Evolutionary conservation across 2,329 filamentous ascomycete genomes (phyloP).

Genomic region (Zalaria obscura): DNA sequence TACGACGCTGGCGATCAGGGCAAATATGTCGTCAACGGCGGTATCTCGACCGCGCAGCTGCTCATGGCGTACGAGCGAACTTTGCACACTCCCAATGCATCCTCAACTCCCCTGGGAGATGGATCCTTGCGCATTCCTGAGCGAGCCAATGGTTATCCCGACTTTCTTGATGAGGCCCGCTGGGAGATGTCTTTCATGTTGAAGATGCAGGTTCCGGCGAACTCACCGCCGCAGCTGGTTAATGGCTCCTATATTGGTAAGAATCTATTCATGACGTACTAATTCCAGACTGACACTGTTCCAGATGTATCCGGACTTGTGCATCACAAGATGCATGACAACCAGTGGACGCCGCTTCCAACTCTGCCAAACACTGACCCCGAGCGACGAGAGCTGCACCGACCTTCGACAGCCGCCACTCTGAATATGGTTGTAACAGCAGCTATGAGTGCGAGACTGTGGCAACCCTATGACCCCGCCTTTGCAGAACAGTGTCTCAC

Average conservation of each 20-base stretch:
- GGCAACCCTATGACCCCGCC: conserved; percentile 1
- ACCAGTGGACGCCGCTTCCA: conserved; percentile 6
- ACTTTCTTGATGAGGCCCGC: conserved; percentile 6
- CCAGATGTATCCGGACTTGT: conserved; percentile 5
- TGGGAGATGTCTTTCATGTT: conserved; percentile 6
- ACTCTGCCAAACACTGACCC: conserved; percentile 3
- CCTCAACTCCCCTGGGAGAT: conserved; percentile 1
- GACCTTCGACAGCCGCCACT: conserved; percentile 6
- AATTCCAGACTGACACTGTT: too few relatives aligned
- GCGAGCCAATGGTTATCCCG: conserved; percentile 3
- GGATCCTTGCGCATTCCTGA: conserved; percentile 6
- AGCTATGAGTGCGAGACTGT: conserved; percentile 6
- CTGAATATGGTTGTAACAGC: conserved; percentile 5
- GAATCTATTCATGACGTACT: not conserved
- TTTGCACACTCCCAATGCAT: not conserved
- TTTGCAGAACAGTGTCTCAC: conserved; percentile 3
- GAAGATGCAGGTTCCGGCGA: conserved; percentile 5
- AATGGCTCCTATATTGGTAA: conserved; percentile 5
- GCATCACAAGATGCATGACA: conserved; percentile 7
- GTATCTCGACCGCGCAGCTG: conserved; percentile 5
- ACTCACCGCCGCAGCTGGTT: conserved; percentile 3
- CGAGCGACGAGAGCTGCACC: conserved; percentile 6
- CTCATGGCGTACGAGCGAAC: conserved; percentile 5
- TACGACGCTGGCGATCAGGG: conserved; percentile 7
- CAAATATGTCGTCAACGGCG: conserved; percentile 7